Conservation (phyloP, 768 basidiomycete genomes). For the Leccinum ochraceum region DNA sequence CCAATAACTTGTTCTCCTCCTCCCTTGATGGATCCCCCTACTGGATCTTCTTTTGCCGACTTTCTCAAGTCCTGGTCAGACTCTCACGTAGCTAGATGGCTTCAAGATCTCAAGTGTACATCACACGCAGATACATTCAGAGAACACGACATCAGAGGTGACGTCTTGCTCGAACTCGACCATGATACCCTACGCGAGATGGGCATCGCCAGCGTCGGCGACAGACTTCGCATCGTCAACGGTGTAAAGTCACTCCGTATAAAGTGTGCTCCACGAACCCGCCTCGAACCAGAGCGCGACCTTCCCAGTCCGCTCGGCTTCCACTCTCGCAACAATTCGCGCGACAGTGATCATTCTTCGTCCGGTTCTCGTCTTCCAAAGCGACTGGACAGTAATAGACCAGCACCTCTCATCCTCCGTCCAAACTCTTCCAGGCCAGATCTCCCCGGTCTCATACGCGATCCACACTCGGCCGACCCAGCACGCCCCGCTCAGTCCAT, state of each 20-base stretch:
- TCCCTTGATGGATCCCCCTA: constrained; percentile 40
- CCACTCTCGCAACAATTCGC: constrained; percentile 29
- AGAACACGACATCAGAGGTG: constrained; percentile 88
- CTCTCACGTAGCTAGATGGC: constrained; percentile 72
- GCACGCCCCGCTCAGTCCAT: constrained; percentile 29
- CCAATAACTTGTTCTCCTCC: not conserved
- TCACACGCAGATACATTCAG: constrained; percentile 70
- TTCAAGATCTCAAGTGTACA: constrained; percentile 73
- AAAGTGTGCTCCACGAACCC: constrained; percentile 41
- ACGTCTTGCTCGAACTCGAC: constrained; percentile 90
- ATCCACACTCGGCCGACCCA: constrained; percentile 57
- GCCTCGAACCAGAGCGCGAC: not conserved
- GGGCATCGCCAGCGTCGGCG: constrained; percentile 87
- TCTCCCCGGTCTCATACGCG: constrained; percentile 73
- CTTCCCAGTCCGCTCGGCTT: not conserved
- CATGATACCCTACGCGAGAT: constrained; percentile 87
- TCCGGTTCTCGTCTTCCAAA: constrained; percentile 37
- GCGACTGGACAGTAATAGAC: constrained; percentile 63
- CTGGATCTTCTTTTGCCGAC: constrained; percentile 60
- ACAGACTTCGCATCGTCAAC: constrained; percentile 82
- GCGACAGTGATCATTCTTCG: constrained; percentile 29
- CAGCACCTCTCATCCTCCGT: constrained; percentile 79
- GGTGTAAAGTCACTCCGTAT: constrained; percentile 80
- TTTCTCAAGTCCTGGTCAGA: constrained; percentile 75
- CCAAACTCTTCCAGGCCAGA: constrained; percentile 53